Percentiles rank a stretch among this genome's conserved stretches.
These are phyloP conservation scores for Calocera viscosa DNA, from an alignment of 768 basidiomycete genomes.

Conservation along the genomic window DNA sequence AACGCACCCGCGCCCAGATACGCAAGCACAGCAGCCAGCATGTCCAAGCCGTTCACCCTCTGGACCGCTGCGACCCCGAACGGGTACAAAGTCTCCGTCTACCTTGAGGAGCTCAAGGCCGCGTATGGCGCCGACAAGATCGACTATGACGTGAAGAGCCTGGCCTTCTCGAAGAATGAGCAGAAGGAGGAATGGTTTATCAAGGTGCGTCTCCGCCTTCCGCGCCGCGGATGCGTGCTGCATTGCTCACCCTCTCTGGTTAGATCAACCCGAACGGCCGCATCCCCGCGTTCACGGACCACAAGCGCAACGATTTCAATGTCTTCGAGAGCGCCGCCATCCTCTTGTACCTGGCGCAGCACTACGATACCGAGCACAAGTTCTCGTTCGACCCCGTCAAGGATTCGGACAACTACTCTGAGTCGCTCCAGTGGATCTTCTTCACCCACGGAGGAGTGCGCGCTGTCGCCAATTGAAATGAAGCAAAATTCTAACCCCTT, in stretches of 20 bases:
- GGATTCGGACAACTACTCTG: constrained; percentile 45
- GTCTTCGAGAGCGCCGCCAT: constrained; percentile 52
- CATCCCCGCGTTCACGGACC: constrained; percentile 29
- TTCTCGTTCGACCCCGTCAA: constrained; percentile 49
- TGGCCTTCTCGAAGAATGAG: constrained; percentile 49
- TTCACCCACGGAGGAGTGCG: constrained; percentile 44
- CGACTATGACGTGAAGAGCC: constrained; percentile 29
- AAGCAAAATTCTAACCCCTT: no score
- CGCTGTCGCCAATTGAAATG: no score
- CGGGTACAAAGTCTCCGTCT: constrained; percentile 36
- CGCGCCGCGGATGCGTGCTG: background rate
- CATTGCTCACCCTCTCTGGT: constrained; percentile 20
- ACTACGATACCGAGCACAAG: constrained; percentile 64
- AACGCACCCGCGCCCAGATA: no score
- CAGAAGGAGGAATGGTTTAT: constrained; percentile 80
- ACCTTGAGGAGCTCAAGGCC: constrained; percentile 52
- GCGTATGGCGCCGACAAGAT: constrained; percentile 31
- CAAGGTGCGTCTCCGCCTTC: constrained; percentile 24
- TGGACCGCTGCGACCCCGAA: constrained; percentile 50
- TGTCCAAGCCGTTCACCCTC: constrained; percentile 24
- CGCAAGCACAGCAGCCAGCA: no score
- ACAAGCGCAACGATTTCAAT: constrained; percentile 22
- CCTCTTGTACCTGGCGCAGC: constrained; percentile 61
- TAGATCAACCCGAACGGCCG: constrained; percentile 29
- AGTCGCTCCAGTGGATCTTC: constrained; percentile 77